These are phyloP conservation scores for Daedaleopsis nitida DNA, from an alignment of 768 basidiomycete genomes.

Conservation along the genomic window DNA sequence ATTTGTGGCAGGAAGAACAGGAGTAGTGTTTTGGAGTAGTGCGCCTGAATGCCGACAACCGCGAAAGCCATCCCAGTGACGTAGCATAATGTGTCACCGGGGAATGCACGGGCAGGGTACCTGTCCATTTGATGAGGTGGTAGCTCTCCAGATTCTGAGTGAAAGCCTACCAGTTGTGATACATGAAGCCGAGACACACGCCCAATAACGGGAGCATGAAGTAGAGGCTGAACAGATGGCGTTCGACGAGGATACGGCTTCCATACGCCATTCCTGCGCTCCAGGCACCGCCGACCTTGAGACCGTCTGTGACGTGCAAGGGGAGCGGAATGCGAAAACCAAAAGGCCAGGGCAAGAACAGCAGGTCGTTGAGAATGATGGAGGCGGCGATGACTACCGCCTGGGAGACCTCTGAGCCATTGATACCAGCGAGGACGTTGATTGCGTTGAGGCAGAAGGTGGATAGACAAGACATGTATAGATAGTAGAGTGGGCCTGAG, in stretches of 20 bases:
- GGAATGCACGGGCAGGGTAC: constrained; percentile 95
- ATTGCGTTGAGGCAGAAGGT: constrained; percentile 98
- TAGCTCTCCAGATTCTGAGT: not conserved
- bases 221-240: constrained; percentile 95
- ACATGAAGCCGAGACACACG: constrained; percentile 87
- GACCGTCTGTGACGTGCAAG: constrained; percentile 62
- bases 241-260: constrained; percentile 82
- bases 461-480: constrained; percentile 95
- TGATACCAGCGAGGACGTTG: constrained; percentile 98
- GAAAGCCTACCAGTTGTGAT: constrained; percentile 87
- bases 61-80: constrained; percentile 98
- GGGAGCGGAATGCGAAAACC: constrained; percentile 75
- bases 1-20: constrained; percentile 98
- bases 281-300: constrained; percentile 79
- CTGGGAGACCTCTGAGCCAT: constrained; percentile 94
- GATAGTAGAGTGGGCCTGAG: constrained; percentile 89
- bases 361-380: constrained; percentile 86
- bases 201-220: constrained; percentile 96
- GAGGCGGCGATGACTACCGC: constrained; percentile 90
- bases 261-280: constrained; percentile 86
- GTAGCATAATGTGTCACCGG: constrained; percentile 97
- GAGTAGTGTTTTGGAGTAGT: constrained; percentile 95
- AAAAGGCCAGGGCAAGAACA: constrained; percentile 90
- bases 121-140: constrained; percentile 40
- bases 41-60: constrained; percentile 95